phyloP scores from a whole-genome alignment of 345 rosid genomes.

The rapeseed (Brassica napus) region DNA sequence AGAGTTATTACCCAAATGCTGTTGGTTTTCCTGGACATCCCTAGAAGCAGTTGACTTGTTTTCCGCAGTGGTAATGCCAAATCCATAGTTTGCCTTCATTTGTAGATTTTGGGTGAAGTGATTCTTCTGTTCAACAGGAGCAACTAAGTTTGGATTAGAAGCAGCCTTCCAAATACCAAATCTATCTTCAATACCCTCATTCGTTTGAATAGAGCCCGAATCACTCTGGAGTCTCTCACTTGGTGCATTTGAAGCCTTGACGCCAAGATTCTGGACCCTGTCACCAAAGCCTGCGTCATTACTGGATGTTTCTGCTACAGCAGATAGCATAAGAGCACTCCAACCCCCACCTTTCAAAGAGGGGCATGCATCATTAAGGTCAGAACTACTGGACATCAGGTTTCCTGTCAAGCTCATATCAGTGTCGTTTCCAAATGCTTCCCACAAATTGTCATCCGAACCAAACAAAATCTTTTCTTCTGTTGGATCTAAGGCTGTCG shows the following conservation, averaged over 20 bases:
- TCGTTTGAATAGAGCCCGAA: slow-evolving; percentile 44
- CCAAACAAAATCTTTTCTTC: slow-evolving; percentile 91
- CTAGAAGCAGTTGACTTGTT: slow-evolving; percentile 40
- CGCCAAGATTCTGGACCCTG: slow-evolving; percentile 19
- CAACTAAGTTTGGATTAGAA: slow-evolving; percentile 46
- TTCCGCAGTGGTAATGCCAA: slow-evolving; percentile 38
- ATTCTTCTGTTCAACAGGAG: slow-evolving; percentile 40
- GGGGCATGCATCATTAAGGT: slow-evolving; percentile 52
- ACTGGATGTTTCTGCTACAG: slow-evolving; percentile 84
- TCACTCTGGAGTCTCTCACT: slow-evolving; percentile 47
- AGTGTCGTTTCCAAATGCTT: slow-evolving; percentile 61
- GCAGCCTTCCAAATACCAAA: slow-evolving; percentile 48
- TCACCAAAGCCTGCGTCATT: slow-evolving; percentile 44
- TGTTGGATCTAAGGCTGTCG: slow-evolving; percentile 77
- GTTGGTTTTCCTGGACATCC: slow-evolving; percentile 49
- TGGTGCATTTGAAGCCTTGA: slow-evolving; percentile 31
- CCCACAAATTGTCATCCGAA: slow-evolving; percentile 85
- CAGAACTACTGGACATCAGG: slow-evolving; percentile 48
- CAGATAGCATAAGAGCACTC: slow-evolving; percentile 99
- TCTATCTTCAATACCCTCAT: slow-evolving; percentile 46
- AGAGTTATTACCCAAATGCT: slow-evolving; percentile 42
- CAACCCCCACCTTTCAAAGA: slow-evolving; percentile 92
- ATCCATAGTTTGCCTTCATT: slow-evolving; percentile 44
- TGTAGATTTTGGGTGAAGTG: slow-evolving; percentile 44
- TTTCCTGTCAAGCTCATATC: slow-evolving; percentile 52